Base-by-base conservation (phyloP, 805 yeast species). In the Dipodascopsis tothii region DNA sequence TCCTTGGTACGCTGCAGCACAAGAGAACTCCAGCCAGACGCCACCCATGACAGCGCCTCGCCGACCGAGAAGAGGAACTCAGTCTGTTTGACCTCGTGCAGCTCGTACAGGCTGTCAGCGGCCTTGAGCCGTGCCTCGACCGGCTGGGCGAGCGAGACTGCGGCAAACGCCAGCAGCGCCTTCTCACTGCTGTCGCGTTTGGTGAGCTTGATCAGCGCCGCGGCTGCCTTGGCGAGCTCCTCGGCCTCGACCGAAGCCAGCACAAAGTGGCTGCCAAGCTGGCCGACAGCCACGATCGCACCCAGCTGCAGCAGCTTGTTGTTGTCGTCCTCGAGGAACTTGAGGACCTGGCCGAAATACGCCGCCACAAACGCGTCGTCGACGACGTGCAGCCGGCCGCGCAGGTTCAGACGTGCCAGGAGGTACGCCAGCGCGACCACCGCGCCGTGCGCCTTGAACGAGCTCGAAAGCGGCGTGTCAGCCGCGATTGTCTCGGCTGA, bases 31-130 rank as follows among this genome's bases (percentile, higher is more conserved):
- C 94, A 82, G 0, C 95, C 95, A 17, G 78, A 72, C 0, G 84
- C 80, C 3, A 82, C 56, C 11, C 84, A 68, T 21, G 84, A 70
- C 17, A 88, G 63, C 0, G 95, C 87, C 59, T 90, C 97, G 41
- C 97, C 96, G 37, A 80, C 72, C 0, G 86, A 71, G 52, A 90
- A 85, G 18, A 81, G 63, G 40, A 69, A 75, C 48, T 90, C 96
- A n/a, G 77, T 68, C 48, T 83, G 85, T 50, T 82, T 85, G 0
- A 86, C 73, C 27, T 48, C 59, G 58, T 81, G 79, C 0, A 83
- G 71, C 3, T 74, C 80, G 53, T 71, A 78, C 1, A 86, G 55
- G 1, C 62, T 52, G 5, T 67, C 59, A 36, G 80, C 68, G 1
- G 52, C 48, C 5, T 53, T 48, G 3, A 61, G 38, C 14, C 41